Conservation (phyloP, 805 yeast genomes). For the Cyberlindnera veronae region DNA sequence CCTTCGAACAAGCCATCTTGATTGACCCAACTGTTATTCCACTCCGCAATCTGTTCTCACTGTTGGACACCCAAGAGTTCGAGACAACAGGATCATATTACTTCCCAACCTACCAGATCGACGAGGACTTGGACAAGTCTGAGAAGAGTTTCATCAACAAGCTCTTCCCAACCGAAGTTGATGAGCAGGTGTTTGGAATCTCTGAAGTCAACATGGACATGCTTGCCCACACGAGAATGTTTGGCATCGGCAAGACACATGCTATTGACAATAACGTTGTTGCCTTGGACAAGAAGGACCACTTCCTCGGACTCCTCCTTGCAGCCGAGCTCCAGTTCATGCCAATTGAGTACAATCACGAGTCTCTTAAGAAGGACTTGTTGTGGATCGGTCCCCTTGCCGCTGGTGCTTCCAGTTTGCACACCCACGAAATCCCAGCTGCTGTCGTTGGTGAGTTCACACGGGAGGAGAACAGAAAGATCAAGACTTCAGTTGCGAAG, state of each 20-base stretch:
- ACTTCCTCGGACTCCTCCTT: conserved; percentile 24
- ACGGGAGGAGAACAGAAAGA: conserved; percentile 12
- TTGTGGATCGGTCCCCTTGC: conserved; percentile 32
- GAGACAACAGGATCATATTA: conserved; percentile 36
- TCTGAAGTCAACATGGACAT: conserved; percentile 1
- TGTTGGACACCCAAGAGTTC: conserved; percentile 34
- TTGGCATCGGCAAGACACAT: conserved; percentile 29
- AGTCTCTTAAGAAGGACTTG: conserved; percentile 29
- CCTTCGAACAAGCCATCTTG: conserved; percentile 48
- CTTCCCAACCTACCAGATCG: conserved; percentile 36
- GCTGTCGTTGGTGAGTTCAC: conserved; percentile 18
- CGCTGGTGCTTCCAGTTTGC: conserved; percentile 10
- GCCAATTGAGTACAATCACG: conserved; percentile 21
- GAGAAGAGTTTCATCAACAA: conserved; percentile 8
- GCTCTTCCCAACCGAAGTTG: conserved; percentile 17
- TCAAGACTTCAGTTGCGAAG: conserved; percentile 12
- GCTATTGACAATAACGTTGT: conserved; percentile 13
- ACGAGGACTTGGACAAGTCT: conserved; percentile 1
- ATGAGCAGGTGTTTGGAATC: conserved; percentile 14
- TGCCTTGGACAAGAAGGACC: conserved; percentile 17
- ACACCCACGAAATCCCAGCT: conserved; percentile 12
- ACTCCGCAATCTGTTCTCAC: conserved; percentile 33
- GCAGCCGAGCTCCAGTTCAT: conserved; percentile 20
- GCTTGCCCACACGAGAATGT: conserved; percentile 13
- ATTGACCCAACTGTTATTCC: conserved; percentile 55